Percentiles rank a stretch among this genome's conserved stretches.
Conservation (phyloP, 2,329 filamentous ascomycete genomes). For the Aspergillus persii region DNA sequence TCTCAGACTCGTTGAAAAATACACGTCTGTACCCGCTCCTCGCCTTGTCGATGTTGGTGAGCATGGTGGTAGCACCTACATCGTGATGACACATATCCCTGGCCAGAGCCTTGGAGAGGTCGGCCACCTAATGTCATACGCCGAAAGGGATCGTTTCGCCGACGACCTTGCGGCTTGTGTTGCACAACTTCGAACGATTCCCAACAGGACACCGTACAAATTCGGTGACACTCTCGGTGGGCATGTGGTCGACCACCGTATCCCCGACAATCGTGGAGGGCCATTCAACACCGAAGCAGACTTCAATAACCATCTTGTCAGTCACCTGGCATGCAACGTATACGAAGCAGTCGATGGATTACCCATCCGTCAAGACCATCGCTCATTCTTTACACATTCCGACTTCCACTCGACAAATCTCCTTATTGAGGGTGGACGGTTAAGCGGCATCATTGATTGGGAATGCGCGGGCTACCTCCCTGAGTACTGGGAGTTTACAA, state of each 20-base stretch:
- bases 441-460: constrained; percentile 30
- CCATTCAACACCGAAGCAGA: constrained; percentile 10
- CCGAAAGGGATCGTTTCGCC: not conserved
- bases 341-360: not conserved
- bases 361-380: not conserved
- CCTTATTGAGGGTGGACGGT: constrained; percentile 14
- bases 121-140: constrained; percentile 2
- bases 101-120: not conserved
- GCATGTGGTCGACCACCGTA: not conserved
- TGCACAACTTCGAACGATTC: constrained; percentile 1
- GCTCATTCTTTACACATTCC: constrained; percentile 16
- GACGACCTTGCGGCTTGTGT: not conserved
- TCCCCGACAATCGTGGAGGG: constrained; percentile 4
- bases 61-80: not conserved
- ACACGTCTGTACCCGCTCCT: constrained; percentile 1
- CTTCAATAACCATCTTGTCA: not conserved
- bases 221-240: not conserved
- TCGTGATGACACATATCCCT: not conserved
- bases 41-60: not conserved
- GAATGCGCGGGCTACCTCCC: constrained; percentile 26
- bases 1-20: not conserved
- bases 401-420: constrained; percentile 23
- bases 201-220: not conserved
- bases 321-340: not conserved
- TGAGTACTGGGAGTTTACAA: constrained; percentile 30